Evolutionary conservation across 2,329 filamentous ascomycete genomes (phyloP).

Genomic region (Bipolaris victoriae): DNA sequence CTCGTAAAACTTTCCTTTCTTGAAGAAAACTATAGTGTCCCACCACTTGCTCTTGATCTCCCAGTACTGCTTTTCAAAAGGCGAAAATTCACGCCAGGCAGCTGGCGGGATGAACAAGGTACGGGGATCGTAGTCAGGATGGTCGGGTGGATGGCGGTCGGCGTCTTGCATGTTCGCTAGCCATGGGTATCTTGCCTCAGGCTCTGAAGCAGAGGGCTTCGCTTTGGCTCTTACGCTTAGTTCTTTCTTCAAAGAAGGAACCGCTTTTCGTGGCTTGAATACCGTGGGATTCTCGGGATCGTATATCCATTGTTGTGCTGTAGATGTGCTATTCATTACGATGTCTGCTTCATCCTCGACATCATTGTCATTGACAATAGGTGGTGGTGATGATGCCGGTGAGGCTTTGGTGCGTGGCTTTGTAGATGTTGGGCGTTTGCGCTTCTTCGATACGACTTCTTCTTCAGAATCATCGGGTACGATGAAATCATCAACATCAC

Average conservation of each 20-base stretch:
- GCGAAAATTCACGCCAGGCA: constrained; percentile 82
- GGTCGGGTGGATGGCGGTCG: constrained; percentile 75
- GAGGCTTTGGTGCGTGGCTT: constrained; percentile 65
- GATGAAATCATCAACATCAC: constrained; percentile 86
- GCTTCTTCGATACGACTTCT: constrained; percentile 68
- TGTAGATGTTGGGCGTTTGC: constrained; percentile 65
- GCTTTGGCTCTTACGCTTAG: constrained; percentile 47
- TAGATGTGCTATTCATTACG: constrained; percentile 66
- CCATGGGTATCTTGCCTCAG: constrained; percentile 88
- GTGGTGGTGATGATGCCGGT: constrained; percentile 54
- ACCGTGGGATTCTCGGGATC: constrained; percentile 65
- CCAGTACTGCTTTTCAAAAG: constrained; percentile 99
- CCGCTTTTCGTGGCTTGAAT: constrained; percentile 54
- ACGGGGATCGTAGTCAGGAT: constrained; percentile 89
- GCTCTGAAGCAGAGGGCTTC: constrained; percentile 81
- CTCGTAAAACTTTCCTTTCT: constrained; percentile 99
- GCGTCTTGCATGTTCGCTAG: constrained; percentile 84
- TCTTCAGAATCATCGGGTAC: constrained; percentile 86
- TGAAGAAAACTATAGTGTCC: constrained; percentile 99
- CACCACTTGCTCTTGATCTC: constrained; percentile 98
- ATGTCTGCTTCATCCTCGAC: constrained; percentile 64
- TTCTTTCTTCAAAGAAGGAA: constrained; percentile 42
- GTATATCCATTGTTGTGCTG: constrained; percentile 82
- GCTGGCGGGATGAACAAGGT: constrained; percentile 87
- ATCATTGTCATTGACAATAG: constrained; percentile 45